Evolutionary conservation across 2,329 filamentous ascomycete genomes (phyloP).

Genomic region (Didymosphaeria variabile): DNA sequence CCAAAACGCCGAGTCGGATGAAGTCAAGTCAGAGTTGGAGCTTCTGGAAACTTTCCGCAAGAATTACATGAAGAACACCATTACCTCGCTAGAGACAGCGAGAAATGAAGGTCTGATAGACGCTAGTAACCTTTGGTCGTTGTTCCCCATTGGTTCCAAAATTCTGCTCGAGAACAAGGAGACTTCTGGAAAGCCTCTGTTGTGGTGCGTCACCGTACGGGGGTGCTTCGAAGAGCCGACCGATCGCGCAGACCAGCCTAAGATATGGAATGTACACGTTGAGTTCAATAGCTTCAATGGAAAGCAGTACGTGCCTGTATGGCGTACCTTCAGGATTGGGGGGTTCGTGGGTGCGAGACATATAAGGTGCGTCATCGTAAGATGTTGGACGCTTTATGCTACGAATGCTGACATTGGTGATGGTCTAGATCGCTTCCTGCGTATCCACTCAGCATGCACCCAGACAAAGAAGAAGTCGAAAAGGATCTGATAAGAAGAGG

Average conservation of each 20-base stretch:
- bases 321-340: constrained; percentile 7
- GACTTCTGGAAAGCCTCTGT: constrained; percentile 1
- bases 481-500: not conserved
- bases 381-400: not conserved
- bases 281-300: constrained; percentile 9
- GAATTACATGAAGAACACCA: constrained; percentile 11
- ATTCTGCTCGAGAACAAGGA: constrained; percentile 5
- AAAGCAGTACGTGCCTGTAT: not conserved
- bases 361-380: constrained; percentile 3
- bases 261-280: constrained; percentile 11
- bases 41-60: constrained; percentile 4
- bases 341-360: constrained; percentile 2
- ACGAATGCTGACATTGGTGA: not conserved
- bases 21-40: constrained; percentile 1
- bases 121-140: constrained; percentile 5
- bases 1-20: not conserved
- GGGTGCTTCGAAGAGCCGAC: constrained; percentile 7
- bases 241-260: constrained; percentile 1
- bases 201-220: constrained; percentile 3
- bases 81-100: constrained; percentile 3
- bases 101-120: constrained; percentile 5
- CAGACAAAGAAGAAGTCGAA: not conserved
- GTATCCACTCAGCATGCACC: constrained; percentile 2
- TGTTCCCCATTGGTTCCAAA: constrained; percentile 5
- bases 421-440: constrained; percentile 6